Percentiles rank a stretch among this genome's conserved stretches.
phyloP scores from a whole-genome alignment of 176 grass and related monocot genomes.

The Eleusine coracana region DNA sequence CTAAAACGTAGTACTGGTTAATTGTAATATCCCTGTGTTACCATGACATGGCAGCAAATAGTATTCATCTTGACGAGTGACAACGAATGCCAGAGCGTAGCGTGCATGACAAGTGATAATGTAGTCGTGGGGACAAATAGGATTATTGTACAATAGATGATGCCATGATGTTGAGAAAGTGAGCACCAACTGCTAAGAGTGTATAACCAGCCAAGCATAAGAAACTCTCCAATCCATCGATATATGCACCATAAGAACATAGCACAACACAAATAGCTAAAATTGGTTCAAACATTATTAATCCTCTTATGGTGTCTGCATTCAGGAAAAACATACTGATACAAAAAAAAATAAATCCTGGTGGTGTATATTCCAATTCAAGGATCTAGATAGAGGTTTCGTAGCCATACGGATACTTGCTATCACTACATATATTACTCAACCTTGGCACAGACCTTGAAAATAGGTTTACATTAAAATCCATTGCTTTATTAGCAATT shows the following conservation, averaged over 20 bases:
- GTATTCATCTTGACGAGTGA: too few species aligned
- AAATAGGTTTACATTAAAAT: not conserved
- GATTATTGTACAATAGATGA: not conserved
- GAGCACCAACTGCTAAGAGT: not conserved
- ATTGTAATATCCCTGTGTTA: too few species aligned
- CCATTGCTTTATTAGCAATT: not conserved
- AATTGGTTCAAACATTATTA: too few species aligned
- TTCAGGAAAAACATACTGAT: too few species aligned
- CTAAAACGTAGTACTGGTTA: too few species aligned
- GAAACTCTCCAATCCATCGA: not conserved
- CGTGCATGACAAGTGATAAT: not conserved
- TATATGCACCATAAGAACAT: not conserved
- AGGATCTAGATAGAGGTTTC: not conserved
- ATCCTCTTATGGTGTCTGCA: too few species aligned
- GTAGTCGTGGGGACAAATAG: not conserved
- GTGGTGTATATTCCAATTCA: not conserved
- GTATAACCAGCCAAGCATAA: not conserved
- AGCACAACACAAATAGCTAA: not conserved
- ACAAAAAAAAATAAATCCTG: not conserved
- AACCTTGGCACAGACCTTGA: not conserved
- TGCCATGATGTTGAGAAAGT: not conserved
- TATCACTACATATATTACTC: not conserved
- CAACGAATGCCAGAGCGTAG: too few species aligned
- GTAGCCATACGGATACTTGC: not conserved
- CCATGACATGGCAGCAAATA: too few species aligned